phyloP scores from a whole-genome alignment of 108 stramenopile genomes.

The Heterococcus sp. region DNA sequence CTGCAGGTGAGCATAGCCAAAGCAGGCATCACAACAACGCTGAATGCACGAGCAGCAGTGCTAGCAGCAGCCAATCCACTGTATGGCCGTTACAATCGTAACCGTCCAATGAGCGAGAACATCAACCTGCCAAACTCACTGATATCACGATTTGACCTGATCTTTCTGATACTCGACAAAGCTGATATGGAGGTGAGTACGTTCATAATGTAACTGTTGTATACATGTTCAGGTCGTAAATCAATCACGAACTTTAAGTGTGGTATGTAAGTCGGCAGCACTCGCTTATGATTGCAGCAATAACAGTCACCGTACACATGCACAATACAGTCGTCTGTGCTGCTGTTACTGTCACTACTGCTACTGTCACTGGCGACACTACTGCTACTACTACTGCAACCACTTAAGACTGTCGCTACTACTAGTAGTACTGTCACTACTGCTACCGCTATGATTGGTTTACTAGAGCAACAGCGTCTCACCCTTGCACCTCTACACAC shows the following conservation, averaged over 20 bases:
- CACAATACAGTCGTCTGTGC: neutral
- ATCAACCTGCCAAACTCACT: slow-evolving; percentile 95
- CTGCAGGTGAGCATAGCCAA: slow-evolving; percentile 70
- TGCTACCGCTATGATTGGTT: neutral
- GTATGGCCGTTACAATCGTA: slow-evolving; percentile 67
- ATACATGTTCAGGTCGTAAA: neutral
- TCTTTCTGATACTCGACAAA: slow-evolving; percentile 89
- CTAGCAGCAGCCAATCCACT: slow-evolving; percentile 98
- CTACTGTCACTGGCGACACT: neutral
- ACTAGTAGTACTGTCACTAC: neutral
- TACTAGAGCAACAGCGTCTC: too few relatives aligned
- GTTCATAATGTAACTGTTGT: neutral
- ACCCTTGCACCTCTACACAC: neutral
- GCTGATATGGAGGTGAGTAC: neutral
- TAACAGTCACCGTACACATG: neutral
- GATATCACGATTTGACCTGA: slow-evolving; percentile 93
- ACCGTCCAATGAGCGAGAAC: slow-evolving; percentile 69
- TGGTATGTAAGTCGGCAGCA: neutral
- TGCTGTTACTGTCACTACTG: neutral
- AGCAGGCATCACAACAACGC: slow-evolving; percentile 95
- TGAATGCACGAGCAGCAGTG: slow-evolving; percentile 95
- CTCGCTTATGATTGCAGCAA: neutral
- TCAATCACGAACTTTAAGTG: neutral
- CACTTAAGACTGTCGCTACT: neutral
- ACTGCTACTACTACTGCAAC: neutral